A percentile compares a stretch with the other conserved stretches of the same genome.
Evolutionary conservation across 306 rosid genomes (phyloP).

Genomic region (Abrus precatorius): DNA sequence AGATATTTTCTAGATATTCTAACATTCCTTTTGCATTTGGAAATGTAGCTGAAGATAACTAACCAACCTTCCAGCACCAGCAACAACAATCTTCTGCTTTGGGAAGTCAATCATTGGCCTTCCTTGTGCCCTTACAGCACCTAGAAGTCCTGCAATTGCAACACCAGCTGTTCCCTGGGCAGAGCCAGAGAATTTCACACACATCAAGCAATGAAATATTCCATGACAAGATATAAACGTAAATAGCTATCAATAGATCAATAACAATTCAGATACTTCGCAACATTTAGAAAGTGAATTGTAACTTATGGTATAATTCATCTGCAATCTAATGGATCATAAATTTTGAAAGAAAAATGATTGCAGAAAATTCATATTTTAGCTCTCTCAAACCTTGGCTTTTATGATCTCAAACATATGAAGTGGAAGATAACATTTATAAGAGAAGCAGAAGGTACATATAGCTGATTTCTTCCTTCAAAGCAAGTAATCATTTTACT

Average conservation of each 20-base stretch:
- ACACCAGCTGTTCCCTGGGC: conserved; percentile 98
- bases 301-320: conserved; percentile 20
- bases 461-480: background rate
- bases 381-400: background rate
- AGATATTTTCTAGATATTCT: background rate
- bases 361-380: background rate
- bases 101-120: conserved; percentile 99
- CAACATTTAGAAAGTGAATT: conserved; percentile 21
- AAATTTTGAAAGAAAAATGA: conserved; percentile 15
- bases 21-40: background rate
- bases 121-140: conserved; percentile 99
- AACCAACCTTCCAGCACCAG: conserved; percentile 99
- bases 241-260: background rate
- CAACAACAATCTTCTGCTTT: conserved; percentile 97
- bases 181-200: conserved; percentile 37
- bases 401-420: conserved; percentile 3
- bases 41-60: conserved; percentile 7
- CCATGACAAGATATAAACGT: conserved; percentile 30
- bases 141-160: conserved; percentile 97
- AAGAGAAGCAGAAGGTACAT: conserved; percentile 7
- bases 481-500: conserved; percentile 8
- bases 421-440: background rate
- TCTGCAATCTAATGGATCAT: background rate
- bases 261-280: background rate
- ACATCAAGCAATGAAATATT: conserved; percentile 29